Evolutionary conservation across 495 filamentous ascomycete species (phyloP), one percentile per base, ranked within the genome.

Genomic region (Cercophora newfieldiana): DNA sequence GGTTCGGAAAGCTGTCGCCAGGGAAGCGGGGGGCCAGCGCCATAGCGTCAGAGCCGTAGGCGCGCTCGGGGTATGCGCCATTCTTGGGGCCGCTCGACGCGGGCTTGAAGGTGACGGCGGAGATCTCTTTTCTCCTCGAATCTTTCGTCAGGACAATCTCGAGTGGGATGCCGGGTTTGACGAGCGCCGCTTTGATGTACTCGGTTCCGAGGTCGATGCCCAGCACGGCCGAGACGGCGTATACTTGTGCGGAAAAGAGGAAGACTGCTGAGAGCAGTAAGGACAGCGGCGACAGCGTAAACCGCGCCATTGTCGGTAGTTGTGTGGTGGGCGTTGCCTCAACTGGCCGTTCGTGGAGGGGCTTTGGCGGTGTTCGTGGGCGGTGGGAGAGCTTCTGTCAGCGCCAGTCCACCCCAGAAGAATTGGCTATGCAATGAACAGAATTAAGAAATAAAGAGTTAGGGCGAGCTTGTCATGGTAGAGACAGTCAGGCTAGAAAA

Each of bases 71-170:
- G 75, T 91, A 97, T 16, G 75, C 71, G 53, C 84, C 86, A 33
- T 82, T 81, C 29, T 85, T 82, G 65, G 86, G 80, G 61, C 78
- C 81, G 73, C 80, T 80, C 77, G 82, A 82, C 21, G 85, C 80
- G 49, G 93, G 92, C 76, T 98, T 99, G 84, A 99, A 98, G 31
- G 92, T 91, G 70, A 98, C 88, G 51, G 93, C 94, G 3, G 94
- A 91, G 22, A 82, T 84, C 75, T 99, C 96, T 81, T 99, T 99
- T 70, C 95, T 90, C 76, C 96, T 91, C 37, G 95, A 97, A 78
- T 99, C 95, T 76, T 97, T 98, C n/a, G 92, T 97, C 61, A 97
- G 85, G 74, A 99, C 93, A 68, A 99, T 98, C 73, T 98, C 96
- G 76, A 98, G 92, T 12, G 96, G 96, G 64, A 97, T 96, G 66